These are phyloP conservation scores for Aspergillus sclerotioniger DNA, from an alignment of 495 filamentous ascomycete species.

Conservation along the genomic window DNA sequence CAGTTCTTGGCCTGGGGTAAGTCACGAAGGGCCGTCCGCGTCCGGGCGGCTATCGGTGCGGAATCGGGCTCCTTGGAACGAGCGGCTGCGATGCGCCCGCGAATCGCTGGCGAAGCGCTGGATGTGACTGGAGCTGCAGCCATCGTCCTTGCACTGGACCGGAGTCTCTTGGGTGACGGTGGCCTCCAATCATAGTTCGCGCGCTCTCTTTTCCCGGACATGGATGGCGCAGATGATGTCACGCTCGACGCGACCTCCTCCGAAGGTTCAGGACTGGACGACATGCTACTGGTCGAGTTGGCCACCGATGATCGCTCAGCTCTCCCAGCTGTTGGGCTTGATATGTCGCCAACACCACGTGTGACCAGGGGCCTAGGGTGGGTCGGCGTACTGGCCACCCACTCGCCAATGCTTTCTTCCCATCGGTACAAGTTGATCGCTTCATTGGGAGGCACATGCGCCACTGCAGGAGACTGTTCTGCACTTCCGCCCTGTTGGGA, in stretches of 20 bases:
- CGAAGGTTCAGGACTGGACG: constrained; percentile 19
- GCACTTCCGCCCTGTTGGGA: constrained; percentile 14
- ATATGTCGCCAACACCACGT: constrained; percentile 2
- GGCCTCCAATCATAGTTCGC: constrained; percentile 16
- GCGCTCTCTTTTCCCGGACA: constrained; percentile 23
- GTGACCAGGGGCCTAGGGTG: constrained; percentile 21
- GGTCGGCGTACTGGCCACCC: constrained; percentile 49
- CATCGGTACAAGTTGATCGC: constrained; percentile 43
- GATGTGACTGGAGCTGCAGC: neutral
- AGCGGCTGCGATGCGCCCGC: neutral
- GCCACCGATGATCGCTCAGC: constrained; percentile 2
- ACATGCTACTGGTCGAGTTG: constrained; percentile 23
- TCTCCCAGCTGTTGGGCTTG: neutral
- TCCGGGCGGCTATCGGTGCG: constrained; percentile 23
- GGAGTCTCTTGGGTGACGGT: constrained; percentile 30
- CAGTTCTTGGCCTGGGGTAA: constrained; percentile 7
- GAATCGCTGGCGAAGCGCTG: constrained; percentile 1
- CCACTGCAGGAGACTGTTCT: constrained; percentile 12
- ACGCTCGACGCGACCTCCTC: constrained; percentile 26
- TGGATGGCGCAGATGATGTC: constrained; percentile 34
- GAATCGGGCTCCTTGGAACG: constrained; percentile 11
- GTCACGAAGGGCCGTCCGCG: constrained; percentile 15
- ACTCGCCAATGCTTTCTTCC: constrained; percentile 57
- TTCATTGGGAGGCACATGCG: constrained; percentile 17
- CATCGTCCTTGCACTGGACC: constrained; percentile 13